Evolutionary conservation across 129 eudicot genomes (phyloP).

Genomic region (sunflower (Helianthus annuus)): HanXRQr2.0-SUNRISE NC_035441.2:94427547-94428046

Average conservation of each 20-base stretch:
- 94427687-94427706: conserved; percentile 55
- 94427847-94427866: too few species aligned
- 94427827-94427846: too few species aligned
- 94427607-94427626: conserved; percentile 94
- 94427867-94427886: too few species aligned
- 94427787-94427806: background rate
- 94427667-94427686: conserved; percentile 88
- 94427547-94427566: background rate
- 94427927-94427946: too few species aligned
- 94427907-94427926: too few species aligned
- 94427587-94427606: conserved; percentile 66
- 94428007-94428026: too few species aligned
- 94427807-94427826: background rate
- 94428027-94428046: too few species aligned
- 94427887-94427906: too few species aligned
- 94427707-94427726: conserved; percentile 95
- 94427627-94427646: conserved; percentile 82
- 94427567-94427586: background rate
- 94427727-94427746: conserved; percentile 99
- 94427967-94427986: too few species aligned
- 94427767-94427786: background rate
- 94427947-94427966: too few species aligned
- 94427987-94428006: too few species aligned
- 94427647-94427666: conserved; percentile 90
- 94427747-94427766: conserved; percentile 18